Evolutionary conservation across 1,139 yeast species (phyloP).

Genomic region (Taphrina wiesneri): DNA sequence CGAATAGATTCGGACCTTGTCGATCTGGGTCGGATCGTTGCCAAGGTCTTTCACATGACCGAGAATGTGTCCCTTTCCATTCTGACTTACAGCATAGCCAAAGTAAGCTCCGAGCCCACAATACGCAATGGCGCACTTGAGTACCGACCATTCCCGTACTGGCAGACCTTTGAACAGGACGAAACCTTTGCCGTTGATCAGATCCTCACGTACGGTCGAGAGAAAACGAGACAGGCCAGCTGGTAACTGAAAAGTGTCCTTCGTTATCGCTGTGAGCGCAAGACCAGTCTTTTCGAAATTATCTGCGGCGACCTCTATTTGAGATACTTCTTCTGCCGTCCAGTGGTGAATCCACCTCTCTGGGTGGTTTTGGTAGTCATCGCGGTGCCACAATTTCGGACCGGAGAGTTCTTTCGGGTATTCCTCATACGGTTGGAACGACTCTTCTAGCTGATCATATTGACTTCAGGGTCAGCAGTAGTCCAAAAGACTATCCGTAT

Average conservation of each 20-base stretch:
- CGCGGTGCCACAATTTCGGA: constrained; percentile 12
- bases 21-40: constrained; percentile 24
- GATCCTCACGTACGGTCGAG: constrained; percentile 6
- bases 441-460: constrained; percentile 1
- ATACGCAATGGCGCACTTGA: constrained; percentile 7
- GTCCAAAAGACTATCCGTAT: background rate
- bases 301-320: constrained; percentile 18
- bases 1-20: constrained; percentile 27
- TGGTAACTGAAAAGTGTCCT: constrained; percentile 10
- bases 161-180: constrained; percentile 27
- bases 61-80: constrained; percentile 23
- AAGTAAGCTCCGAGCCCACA: constrained; percentile 21
- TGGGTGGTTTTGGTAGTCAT: constrained; percentile 15
- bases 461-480: constrained; percentile 1
- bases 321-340: constrained; percentile 12
- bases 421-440: constrained; percentile 14
- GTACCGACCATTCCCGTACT: constrained; percentile 17
- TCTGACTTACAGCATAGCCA: constrained; percentile 24
- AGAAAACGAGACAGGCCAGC: background rate
- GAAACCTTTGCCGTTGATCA: constrained; percentile 23
- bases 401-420: constrained; percentile 18
- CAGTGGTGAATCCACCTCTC: constrained; percentile 22
- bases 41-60: constrained; percentile 27
- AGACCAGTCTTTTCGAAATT: constrained; percentile 18
- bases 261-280: constrained; percentile 1